Base-by-base conservation (phyloP, 371 early-diverging fungal species). In the Syncephalastrum sp. region DNA sequence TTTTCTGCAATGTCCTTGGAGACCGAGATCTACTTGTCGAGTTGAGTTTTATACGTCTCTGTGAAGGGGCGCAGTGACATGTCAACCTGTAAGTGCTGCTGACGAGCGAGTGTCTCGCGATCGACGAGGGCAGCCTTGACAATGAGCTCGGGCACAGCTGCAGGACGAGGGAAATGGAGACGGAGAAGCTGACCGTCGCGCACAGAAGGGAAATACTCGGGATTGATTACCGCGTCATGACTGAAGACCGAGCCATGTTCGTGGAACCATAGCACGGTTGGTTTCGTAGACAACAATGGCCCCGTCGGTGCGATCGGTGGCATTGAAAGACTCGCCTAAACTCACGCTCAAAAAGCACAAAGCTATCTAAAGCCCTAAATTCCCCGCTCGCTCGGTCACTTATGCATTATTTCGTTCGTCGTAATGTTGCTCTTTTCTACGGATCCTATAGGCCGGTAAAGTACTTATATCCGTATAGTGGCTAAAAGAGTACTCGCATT, bases 141-240 rank as follows among this genome's bases (percentile, higher is more conserved):
- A 29, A 82, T 61, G 44, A 82, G 71, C 21, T 65, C 60, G 41
- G 51, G 64, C 23, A 65, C 65, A 19, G 38, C 46, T 27, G 50
- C 42, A 14, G 38, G 58, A 16, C 59, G 69, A 14, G 70, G 68
- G 42, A 68, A 69, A 27, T 69, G 70, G 43, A 78, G 65, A 14
- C 68, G 59, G 17, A 97, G 77, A 27, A 94, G 72, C 61, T 95
- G 94, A 41, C 94, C 93, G 19, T 82, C 82, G 24, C 78, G 67
- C 27, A 91, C 71, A 19, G 78, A 82, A 0, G 94, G 90, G 53
- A 97, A 90, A 53, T 74, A 81, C 50, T 89, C 84, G 5, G 94
- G 91, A 68, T 93, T 91, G 43, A 97, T 70, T 14, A 95, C 81
- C 47, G 94, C 82, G 53, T 95, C 95, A 29, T 82, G 84, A 24